Evolutionary conservation across 495 filamentous ascomycete species (phyloP), one percentile per base, ranked within the genome.

Genomic region (Schizothecium vesticola): DNA sequence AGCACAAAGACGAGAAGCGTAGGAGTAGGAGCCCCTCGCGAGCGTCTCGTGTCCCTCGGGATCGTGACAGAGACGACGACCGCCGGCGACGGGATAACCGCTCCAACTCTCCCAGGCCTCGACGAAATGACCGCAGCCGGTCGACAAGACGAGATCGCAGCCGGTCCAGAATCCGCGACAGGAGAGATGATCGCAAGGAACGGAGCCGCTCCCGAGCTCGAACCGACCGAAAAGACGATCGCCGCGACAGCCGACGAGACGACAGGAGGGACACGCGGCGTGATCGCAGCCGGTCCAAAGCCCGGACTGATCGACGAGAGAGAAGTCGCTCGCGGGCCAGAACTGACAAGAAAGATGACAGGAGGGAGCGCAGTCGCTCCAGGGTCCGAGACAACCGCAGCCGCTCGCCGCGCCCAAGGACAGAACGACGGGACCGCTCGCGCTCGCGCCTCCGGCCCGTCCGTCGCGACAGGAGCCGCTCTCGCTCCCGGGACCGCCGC

Each of bases 151-250:
- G 70, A 43, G 71, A 74, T 2, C 59, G 72, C 12, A 74, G 75
- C 56, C 68, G 71, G 26, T 74, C 75, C 7, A 66, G 74, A 23
- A 60, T 72, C 26, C 71, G 72, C 3, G 73, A 71, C 59, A 64
- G 69, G 57, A 59, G 70, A 57, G 71, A 77, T 43, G 77, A 79
- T 19, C 78, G 74, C 9, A 77, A 75, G 69, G 82, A 82, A 7
- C 77, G 76, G 16, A 83, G 80, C 63, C 78, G 78, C 33, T 80
- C 81, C 33, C 71, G 74, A 29, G 65, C 67, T 13, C 75, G 77
- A 64, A 59, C 70, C 11, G 71, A 71, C 6, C 67, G 69, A 8
- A 66, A 69, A 8, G 71, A 74, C 56, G 70, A 72, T 22, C 74
- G 76, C 3, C 67, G 71, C 5, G 73, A 76, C 43, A 72, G 73